phyloP scores from a whole-genome alignment of 495 filamentous ascomycete species.

The Neurospora sp. region DNA sequence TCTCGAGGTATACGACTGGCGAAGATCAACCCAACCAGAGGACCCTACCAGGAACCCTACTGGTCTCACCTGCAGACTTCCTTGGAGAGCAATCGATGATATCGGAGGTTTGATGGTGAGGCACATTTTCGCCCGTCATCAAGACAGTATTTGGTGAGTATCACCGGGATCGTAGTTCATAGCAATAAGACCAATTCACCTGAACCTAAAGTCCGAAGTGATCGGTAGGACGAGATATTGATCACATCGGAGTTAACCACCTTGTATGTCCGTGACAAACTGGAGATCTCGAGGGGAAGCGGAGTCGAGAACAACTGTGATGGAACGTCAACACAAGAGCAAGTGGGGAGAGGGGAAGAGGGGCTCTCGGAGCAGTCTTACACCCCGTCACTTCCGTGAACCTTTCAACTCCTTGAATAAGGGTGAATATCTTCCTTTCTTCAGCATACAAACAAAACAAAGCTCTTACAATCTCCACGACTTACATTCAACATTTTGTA shows the following conservation, averaged over 20 bases:
- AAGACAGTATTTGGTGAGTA: not conserved
- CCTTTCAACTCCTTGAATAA: not conserved
- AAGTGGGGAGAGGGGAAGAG: not conserved
- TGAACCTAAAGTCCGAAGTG: not conserved
- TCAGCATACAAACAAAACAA: no score
- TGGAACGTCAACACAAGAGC: not conserved
- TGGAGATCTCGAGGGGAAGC: not conserved
- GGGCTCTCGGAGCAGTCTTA: not conserved
- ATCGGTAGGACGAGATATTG: no score
- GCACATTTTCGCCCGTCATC: constrained; percentile 34
- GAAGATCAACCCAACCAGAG: constrained; percentile 46
- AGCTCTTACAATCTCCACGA: no score
- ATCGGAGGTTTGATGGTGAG: constrained; percentile 67
- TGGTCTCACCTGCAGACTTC: constrained; percentile 63
- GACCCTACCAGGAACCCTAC: constrained; percentile 21
- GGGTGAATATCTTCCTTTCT: no score
- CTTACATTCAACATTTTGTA: no score
- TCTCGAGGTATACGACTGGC: constrained; percentile 73
- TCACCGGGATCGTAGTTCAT: not conserved
- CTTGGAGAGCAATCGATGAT: constrained; percentile 42
- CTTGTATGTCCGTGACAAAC: no score
- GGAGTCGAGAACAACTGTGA: not conserved
- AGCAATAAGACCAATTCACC: not conserved
- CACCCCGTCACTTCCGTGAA: not conserved
- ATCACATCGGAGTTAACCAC: no score